A percentile compares a stretch with the other conserved stretches of the same genome.
phyloP scores from a whole-genome alignment of 1,284 basidiomycete species.

The Fomitiporia mediterranea region DNA sequence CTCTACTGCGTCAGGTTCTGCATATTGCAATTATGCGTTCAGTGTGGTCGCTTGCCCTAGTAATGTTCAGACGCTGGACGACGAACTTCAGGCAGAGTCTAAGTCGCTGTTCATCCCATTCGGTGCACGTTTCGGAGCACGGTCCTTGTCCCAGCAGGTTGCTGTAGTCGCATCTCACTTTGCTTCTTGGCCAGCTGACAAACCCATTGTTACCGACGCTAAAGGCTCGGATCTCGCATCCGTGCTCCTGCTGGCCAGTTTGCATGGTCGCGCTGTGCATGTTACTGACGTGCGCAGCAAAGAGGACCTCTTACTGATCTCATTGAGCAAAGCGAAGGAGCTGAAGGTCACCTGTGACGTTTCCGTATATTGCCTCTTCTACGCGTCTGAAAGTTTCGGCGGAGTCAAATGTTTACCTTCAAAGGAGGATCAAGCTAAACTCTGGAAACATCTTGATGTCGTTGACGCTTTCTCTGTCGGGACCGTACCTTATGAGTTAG shows the following conservation, averaged over 20 bases:
- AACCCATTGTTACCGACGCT: slow-evolving; percentile 92
- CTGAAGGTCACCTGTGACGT: slow-evolving; percentile 97
- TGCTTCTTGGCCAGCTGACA: slow-evolving; percentile 86
- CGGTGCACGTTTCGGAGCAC: slow-evolving; percentile 46
- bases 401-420: slow-evolving; percentile 68
- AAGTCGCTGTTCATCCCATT: slow-evolving; percentile 87
- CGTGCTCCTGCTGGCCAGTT: slow-evolving; percentile 86
- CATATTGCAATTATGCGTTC: slow-evolving; percentile 86
- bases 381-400: slow-evolving; percentile 74
- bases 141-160: slow-evolving; percentile 35
- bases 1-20: slow-evolving; percentile 53
- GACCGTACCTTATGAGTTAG: slow-evolving; percentile 75
- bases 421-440: slow-evolving; percentile 71
- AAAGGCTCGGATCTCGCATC: slow-evolving; percentile 91
- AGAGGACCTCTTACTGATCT: slow-evolving; percentile 90
- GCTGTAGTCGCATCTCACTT: slow-evolving; percentile 82
- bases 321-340: slow-evolving; percentile 90
- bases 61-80: slow-evolving; percentile 57
- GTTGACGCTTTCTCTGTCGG: slow-evolving; percentile 95
- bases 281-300: slow-evolving; percentile 88
- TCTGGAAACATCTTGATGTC: slow-evolving; percentile 84
- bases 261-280: slow-evolving; percentile 88
- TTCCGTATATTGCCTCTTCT: slow-evolving; percentile 91
- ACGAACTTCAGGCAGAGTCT: slow-evolving; percentile 72
- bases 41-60: slow-evolving; percentile 70